Base-by-base conservation (phyloP, 768 basidiomycete species). In the Paxillus ammoniavirescens region DNA sequence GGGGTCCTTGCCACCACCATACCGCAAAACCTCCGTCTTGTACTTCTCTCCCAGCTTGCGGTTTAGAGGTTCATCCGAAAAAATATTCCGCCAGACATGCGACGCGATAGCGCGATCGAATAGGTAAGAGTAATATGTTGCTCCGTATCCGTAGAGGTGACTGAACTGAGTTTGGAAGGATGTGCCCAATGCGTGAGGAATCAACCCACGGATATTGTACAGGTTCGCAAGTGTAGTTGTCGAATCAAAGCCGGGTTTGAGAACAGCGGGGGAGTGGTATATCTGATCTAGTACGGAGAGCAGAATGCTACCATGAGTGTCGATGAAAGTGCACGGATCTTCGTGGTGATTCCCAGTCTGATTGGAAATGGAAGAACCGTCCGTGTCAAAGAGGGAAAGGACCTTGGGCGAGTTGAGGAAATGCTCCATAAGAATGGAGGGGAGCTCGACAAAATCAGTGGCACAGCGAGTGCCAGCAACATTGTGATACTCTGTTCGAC, bases 401-500 rank as follows among this genome's bases (percentile, higher is more conserved):
- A 98, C 92, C 13, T 74, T 70, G 0, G 91, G 83, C 0, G 95
- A 96, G 40, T 82, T 87, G 40, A 96, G 81, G 76, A 99, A 98
- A 65, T 94, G 93, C 67, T 99, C 97, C 97, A 98, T 98, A 18
- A 99, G 82, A 62, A 98, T 94, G 9, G 96, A 98, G 0, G 97
- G 97, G 6, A 99, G 77, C 66, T 99, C 97, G 53, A 98, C 96
- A 64, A 99, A 97, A 67, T 99, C 97, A 0, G 97, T 99, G 0
- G 97, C 92, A 67, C 94, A 97, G 17, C 97, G 91, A 2, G 97
- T 99, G 14, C 97, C 97, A 0, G 95, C 87, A 5, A 98, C 94
- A 64, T 98, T 98, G 68, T 98, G 96, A 65, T 96, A 97, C 63
- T 95, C 94, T 8, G 95, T 98, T 43, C 91, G 81, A 42, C 96